Evolutionary conservation across 108 stramenopile genomes (phyloP).

Genomic region (Fistulifera solaris): DNA sequence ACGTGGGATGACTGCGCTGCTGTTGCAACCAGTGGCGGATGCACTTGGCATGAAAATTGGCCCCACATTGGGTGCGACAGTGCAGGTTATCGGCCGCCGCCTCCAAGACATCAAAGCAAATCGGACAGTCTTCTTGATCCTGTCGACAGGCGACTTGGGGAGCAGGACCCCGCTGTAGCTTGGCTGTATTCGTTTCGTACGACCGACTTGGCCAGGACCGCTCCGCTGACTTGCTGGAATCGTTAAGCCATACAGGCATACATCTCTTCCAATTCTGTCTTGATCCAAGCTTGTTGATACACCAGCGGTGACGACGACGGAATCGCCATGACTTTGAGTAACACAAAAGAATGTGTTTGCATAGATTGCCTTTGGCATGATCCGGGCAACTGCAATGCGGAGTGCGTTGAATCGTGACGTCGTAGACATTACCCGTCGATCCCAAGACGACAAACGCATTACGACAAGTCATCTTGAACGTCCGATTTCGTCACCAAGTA

Average conservation of each 20-base stretch:
- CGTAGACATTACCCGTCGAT: constrained; percentile 42
- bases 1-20: constrained; percentile 14
- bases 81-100: constrained; percentile 2
- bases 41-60: constrained; percentile 19
- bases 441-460: constrained; percentile 25
- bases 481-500: constrained; percentile 14
- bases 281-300: constrained; percentile 33
- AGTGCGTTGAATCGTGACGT: constrained; percentile 16
- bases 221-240: constrained; percentile 9
- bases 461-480: background rate
- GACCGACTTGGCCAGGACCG: constrained; percentile 23
- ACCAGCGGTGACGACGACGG: constrained; percentile 14
- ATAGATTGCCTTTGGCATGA: constrained; percentile 26
- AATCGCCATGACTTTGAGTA: constrained; percentile 4
- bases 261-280: constrained; percentile 28
- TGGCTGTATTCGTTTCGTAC: constrained; percentile 21
- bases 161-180: constrained; percentile 2
- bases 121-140: constrained; percentile 26
- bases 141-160: too few relatives aligned
- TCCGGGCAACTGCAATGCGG: constrained; percentile 40
- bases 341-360: constrained; percentile 37
- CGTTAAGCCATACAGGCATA: constrained; percentile 11
- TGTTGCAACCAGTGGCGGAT: constrained; percentile 14
- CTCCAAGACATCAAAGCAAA: constrained; percentile 32
- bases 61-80: constrained; percentile 25